Percentiles rank a stretch among this genome's conserved stretches.
Conservation (phyloP, 495 filamentous ascomycete species). For the Talaromyces proteolyticus region DNA sequence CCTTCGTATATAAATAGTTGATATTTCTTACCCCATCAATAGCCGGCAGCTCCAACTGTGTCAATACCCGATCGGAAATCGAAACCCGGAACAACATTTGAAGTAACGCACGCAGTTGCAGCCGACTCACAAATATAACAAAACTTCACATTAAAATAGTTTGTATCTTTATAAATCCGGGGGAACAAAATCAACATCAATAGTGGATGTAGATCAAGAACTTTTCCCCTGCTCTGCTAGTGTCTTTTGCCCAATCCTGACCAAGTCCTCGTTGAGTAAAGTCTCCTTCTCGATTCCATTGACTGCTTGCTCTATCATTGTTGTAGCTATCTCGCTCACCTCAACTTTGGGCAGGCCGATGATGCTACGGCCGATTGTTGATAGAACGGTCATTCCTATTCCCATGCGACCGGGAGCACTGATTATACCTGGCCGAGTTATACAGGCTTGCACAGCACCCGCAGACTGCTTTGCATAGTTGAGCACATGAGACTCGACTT, state of each 20-base stretch:
- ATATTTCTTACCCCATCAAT: too few species aligned
- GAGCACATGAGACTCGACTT: conserved; percentile 34
- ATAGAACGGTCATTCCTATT: conserved; percentile 5
- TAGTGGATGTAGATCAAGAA: too few species aligned
- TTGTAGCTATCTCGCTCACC: conserved; percentile 31
- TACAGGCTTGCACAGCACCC: conserved; percentile 24
- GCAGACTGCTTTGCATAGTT: conserved; percentile 27
- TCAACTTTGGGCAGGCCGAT: conserved; percentile 25
- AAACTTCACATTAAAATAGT: too few species aligned
- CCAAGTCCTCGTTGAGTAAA: conserved; percentile 38
- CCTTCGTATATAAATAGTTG: too few species aligned
- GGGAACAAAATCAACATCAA: too few species aligned
- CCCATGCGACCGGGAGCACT: conserved; percentile 14
- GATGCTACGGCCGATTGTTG: conserved; percentile 5
- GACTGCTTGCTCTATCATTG: conserved; percentile 35
- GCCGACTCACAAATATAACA: too few species aligned
- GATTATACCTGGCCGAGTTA: conserved; percentile 35
- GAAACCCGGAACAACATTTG: too few species aligned
- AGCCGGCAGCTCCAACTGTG: too few species aligned
- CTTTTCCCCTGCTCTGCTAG: too few species aligned
- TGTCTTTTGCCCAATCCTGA: conserved; percentile 27
- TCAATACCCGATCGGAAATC: too few species aligned
- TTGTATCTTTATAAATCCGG: too few species aligned
- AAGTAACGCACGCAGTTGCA: too few species aligned
- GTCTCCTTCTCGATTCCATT: conserved; percentile 43